phyloP scores from a whole-genome alignment of 2,329 filamentous ascomycete genomes.

The Sporothrix euskadiensis region DNA sequence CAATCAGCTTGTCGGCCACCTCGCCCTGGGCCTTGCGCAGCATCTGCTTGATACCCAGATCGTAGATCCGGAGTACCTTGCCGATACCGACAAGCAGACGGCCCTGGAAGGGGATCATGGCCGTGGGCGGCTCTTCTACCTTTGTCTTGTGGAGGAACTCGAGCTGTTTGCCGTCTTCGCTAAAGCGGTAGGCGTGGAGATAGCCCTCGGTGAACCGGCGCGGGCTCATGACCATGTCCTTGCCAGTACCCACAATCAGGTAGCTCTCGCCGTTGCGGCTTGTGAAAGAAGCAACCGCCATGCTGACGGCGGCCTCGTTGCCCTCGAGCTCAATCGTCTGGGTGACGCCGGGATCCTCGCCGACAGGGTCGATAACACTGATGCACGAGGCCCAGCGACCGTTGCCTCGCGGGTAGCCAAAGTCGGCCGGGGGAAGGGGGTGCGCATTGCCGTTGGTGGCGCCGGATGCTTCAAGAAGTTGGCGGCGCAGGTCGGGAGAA shows the following conservation, averaged over 20 bases:
- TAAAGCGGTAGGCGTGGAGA: constrained; percentile 89
- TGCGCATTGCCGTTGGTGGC: constrained; percentile 71
- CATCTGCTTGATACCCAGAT: constrained; percentile 88
- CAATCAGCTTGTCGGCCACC: constrained; percentile 78
- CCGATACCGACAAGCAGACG: constrained; percentile 84
- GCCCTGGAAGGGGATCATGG: constrained; percentile 91
- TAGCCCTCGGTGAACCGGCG: constrained; percentile 75
- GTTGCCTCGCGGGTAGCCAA: constrained; percentile 81
- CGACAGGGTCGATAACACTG: constrained; percentile 81
- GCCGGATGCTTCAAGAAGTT: constrained; percentile 70
- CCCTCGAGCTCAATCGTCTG: constrained; percentile 79
- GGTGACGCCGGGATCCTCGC: constrained; percentile 66
- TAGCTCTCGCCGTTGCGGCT: constrained; percentile 88
- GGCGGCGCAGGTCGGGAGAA: constrained; percentile 72
- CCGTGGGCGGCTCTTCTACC: constrained; percentile 82
- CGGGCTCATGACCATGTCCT: constrained; percentile 80
- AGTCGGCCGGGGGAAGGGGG: constrained; percentile 73
- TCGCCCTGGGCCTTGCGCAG: constrained; percentile 87
- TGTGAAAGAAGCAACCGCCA: constrained; percentile 79
- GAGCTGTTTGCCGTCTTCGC: constrained; percentile 80
- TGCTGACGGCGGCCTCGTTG: constrained; percentile 88
- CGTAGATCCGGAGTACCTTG: constrained; percentile 79
- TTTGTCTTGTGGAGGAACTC: constrained; percentile 97
- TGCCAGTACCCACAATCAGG: constrained; percentile 90
- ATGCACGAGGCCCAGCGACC: constrained; percentile 97